These are phyloP conservation scores for Lentinus tigrinus DNA, from an alignment of 768 basidiomycete genomes.

Conservation along the genomic window DNA sequence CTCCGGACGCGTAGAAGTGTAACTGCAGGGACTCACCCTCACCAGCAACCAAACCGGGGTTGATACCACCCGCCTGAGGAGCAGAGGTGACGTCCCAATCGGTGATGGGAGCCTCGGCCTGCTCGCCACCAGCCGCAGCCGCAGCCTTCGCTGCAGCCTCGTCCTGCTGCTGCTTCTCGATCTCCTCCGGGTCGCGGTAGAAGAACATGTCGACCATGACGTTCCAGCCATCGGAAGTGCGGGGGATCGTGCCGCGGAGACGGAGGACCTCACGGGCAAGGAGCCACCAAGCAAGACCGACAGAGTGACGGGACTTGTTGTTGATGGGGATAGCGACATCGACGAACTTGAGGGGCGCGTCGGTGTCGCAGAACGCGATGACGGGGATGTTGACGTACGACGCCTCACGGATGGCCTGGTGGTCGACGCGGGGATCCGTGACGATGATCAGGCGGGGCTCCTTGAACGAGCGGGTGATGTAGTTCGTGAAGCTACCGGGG, in stretches of 20 bases:
- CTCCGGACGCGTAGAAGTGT: neutral
- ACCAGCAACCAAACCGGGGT: conserved; percentile 69
- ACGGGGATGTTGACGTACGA: conserved; percentile 99
- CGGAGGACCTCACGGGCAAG: conserved; percentile 97
- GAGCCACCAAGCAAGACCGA: conserved; percentile 97
- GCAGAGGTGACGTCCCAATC: conserved; percentile 81
- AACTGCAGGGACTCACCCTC: conserved; percentile 42
- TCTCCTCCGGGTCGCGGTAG: conserved; percentile 99
- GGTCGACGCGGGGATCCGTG: conserved; percentile 98
- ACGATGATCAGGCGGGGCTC: conserved; percentile 98
- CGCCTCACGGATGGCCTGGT: conserved; percentile 99
- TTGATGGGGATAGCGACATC: conserved; percentile 98
- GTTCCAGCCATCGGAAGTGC: conserved; percentile 91
- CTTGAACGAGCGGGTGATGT: conserved; percentile 99
- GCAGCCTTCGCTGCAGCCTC: conserved; percentile 81
- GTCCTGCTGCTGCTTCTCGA: conserved; percentile 96
- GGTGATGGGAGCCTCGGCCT: conserved; percentile 46
- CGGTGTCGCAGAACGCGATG: conserved; percentile 98
- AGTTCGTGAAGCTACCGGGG: conserved; percentile 98
- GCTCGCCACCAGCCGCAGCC: conserved; percentile 58
- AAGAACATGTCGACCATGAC: conserved; percentile 99
- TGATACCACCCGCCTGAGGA: conserved; percentile 67
- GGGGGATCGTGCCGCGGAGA: conserved; percentile 89
- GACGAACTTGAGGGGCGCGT: conserved; percentile 96
- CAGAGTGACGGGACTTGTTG: conserved; percentile 98